These are phyloP conservation scores for Solanum tarijense DNA, from an alignment of 257 asterid genomes.

Conservation along the genomic window DNA sequence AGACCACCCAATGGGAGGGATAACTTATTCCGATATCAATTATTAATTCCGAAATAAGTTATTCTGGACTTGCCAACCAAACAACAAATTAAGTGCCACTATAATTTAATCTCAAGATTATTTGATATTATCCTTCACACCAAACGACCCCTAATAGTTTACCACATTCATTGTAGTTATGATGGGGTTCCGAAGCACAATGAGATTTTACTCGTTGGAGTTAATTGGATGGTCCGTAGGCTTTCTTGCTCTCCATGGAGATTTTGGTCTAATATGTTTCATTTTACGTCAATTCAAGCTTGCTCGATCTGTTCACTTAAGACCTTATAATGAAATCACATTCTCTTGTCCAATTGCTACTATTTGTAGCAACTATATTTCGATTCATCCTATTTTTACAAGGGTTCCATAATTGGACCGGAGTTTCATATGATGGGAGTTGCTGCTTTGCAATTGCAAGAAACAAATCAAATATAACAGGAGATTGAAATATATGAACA, in stretches of 20 bases:
- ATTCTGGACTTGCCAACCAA: background rate
- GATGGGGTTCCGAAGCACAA: background rate
- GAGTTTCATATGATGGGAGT: no score
- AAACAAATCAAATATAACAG: background rate
- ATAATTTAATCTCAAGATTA: no score
- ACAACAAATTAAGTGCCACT: background rate
- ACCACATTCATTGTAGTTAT: background rate
- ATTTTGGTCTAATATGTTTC: background rate
- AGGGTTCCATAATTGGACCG: background rate
- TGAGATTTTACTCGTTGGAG: background rate
- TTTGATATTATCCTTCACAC: background rate
- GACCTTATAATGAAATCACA: background rate
- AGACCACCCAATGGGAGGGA: no score
- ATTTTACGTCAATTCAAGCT: background rate
- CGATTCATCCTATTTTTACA: background rate
- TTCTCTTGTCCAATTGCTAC: background rate
- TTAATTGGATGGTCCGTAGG: background rate
- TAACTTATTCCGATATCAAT: no score
- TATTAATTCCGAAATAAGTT: no score
- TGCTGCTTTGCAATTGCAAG: no score
- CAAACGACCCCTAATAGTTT: background rate
- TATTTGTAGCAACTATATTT: background rate
- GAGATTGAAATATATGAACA: background rate
- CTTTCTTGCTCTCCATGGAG: background rate
- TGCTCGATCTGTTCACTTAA: rapidly evolving